Evolutionary conservation across 768 basidiomycete species (phyloP).

Genomic region (Termitomyces sp.): DNA sequence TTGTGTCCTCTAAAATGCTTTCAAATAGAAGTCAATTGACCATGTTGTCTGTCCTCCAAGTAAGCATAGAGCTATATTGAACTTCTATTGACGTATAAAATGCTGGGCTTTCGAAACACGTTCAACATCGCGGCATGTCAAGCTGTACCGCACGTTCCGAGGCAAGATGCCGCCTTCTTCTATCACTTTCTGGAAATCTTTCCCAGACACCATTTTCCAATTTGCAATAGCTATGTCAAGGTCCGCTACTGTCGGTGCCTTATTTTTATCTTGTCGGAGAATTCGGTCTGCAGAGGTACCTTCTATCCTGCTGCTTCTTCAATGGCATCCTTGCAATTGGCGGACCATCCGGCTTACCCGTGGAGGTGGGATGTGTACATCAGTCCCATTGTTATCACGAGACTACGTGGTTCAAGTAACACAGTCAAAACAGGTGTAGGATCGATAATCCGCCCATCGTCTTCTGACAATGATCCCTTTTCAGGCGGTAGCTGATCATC

Average conservation of each 20-base stretch:
- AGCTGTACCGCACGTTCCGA: conserved; percentile 64
- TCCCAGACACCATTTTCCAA: conserved; percentile 40
- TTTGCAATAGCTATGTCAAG: conserved; percentile 48
- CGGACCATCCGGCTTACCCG: conserved; percentile 35
- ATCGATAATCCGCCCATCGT: conserved; percentile 51
- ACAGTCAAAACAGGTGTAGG: conserved; percentile 62
- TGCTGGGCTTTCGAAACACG: conserved; percentile 41
- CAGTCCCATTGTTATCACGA: conserved; percentile 64
- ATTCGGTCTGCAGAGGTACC: conserved; percentile 45
- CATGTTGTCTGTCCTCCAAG: background rate
- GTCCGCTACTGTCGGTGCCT: conserved; percentile 21
- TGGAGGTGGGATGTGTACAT: conserved; percentile 76
- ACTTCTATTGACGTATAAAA: conserved; percentile 19
- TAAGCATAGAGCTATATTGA: background rate
- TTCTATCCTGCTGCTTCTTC: conserved; percentile 43
- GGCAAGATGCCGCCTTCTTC: conserved; percentile 43
- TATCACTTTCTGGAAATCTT: conserved; percentile 32
- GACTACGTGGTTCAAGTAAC: conserved; percentile 80
- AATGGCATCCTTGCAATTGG: background rate
- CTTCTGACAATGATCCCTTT: conserved; percentile 14
- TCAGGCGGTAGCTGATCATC: conserved; percentile 10
- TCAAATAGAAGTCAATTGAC: background rate
- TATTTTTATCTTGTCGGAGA: conserved; percentile 17
- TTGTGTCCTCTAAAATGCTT: background rate
- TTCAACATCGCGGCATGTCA: conserved; percentile 82